phyloP scores from a whole-genome alignment of 306 rosid species.

The Citrullus amarus region DNA sequence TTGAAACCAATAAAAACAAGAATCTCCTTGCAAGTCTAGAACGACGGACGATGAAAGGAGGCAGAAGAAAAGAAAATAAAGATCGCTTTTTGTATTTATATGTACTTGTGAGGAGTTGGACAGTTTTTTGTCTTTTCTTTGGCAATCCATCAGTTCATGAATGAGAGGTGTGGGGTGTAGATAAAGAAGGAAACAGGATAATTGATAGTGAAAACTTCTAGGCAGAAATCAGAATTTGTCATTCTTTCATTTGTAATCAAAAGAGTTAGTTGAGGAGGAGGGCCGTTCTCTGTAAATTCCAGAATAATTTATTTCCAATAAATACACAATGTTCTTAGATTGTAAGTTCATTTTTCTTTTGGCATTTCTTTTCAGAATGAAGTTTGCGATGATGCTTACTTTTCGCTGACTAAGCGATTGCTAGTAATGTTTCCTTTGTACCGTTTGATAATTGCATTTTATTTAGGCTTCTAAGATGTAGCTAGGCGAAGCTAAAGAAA shows the following conservation, averaged over 20 bases:
- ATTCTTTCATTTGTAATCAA: conserved; percentile 64
- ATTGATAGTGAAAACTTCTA: conserved; percentile 17
- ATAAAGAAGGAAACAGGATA: conserved; percentile 29
- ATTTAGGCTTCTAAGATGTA: not conserved
- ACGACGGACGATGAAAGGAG: not conserved
- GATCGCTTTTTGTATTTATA: conserved; percentile 16
- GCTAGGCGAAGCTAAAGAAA: not conserved
- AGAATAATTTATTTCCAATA: not conserved
- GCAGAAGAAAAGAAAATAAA: conserved; percentile 4
- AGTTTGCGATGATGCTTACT: not conserved
- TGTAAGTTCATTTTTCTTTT: not conserved
- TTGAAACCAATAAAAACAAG: conserved; percentile 88
- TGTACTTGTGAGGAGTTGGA: not conserved
- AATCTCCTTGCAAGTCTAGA: conserved; percentile 28
- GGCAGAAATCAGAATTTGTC: conserved; percentile 37
- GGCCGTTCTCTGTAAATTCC: conserved; percentile 14
- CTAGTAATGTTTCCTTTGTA: not conserved
- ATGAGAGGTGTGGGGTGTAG: conserved; percentile 28
- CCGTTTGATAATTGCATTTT: not conserved
- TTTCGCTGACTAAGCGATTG: not conserved
- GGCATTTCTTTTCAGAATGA: not conserved
- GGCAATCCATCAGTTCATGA: conserved; percentile 3
- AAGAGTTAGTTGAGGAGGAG: conserved; percentile 18
- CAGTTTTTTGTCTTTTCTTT: conserved; percentile 15
- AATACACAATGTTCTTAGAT: not conserved